Base-by-base conservation (phyloP, 2,329 filamentous ascomycete genomes). In the Hypocreales sp. region DNA sequence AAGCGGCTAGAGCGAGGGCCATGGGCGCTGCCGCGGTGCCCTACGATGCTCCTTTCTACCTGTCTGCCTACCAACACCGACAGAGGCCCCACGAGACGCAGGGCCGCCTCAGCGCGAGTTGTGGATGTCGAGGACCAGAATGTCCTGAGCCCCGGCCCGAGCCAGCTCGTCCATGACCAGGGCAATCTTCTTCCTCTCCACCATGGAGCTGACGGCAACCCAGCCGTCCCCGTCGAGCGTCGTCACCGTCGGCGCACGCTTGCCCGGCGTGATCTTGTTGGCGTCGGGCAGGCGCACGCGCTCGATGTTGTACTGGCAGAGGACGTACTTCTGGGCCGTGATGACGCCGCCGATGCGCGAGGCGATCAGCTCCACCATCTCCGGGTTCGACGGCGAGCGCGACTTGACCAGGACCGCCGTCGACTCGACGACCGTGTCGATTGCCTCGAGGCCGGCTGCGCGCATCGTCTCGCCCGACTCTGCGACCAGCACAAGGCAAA, bases 381-480 rank as follows among this genome's bases (percentile, higher is more conserved):
- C 72, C 4, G 73, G 70, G 53, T 93, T 81, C 34, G 78, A 80
- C 5, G 86, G 77, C 31, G 74, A 69, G 48, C 77, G 83, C 22
- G 84, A 93, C 60, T 87, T 87, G 62, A 98, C 86, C 32, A 98
- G 68, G 25, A 94, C 78, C 18, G 90, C 86, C 12, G 78, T 81
- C 30, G 79, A 86, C 31, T 83, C 75, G 27, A 94, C 68, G 15
- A 98, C 84, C 3, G 90, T 98, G 42, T 90, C 84, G 42, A 95
- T 94, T 31, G 87, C 78, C 57, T 84, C 86, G 27, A 98, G 67
- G 15, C 90, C 90, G 23, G 87, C 87, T 13, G 87, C 90, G 46
- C 81, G 79, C 90, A 98, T 98, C 1, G 90, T 98, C 56, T 95
- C 87, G 31, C 90, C 90, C 13, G 90, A 95, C 63, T 98, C 87